phyloP scores from a whole-genome alignment of 345 rosid genomes.

The Excoecaria cochinchinensis region DNA sequence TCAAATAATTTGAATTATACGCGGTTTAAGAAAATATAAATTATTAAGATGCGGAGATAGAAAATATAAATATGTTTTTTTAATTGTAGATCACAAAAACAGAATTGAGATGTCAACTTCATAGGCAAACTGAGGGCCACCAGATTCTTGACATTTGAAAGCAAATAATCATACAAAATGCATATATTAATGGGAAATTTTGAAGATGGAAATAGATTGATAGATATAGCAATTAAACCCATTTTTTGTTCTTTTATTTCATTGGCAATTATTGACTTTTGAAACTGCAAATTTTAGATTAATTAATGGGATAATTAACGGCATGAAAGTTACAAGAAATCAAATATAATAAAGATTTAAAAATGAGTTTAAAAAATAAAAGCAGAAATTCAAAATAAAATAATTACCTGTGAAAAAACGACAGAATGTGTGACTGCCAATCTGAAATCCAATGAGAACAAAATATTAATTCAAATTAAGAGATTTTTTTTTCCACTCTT shows the following conservation, averaged over 20 bases:
- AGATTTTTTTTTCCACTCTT: not conserved
- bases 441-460: not conserved
- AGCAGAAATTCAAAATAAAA: not conserved
- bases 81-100: not conserved
- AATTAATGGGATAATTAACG: not conserved
- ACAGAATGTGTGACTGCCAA: slow-evolving; percentile 11
- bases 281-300: not conserved
- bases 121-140: slow-evolving; percentile 6
- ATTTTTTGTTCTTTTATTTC: not conserved
- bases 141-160: slow-evolving; percentile 13
- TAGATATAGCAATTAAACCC: not conserved
- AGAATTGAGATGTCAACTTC: not conserved
- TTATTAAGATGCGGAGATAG: too few species aligned
- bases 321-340: not conserved
- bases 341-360: not conserved
- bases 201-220: not conserved
- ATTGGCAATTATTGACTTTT: not conserved
- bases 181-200: not conserved
- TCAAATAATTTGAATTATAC: too few species aligned
- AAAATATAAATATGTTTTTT: too few species aligned
- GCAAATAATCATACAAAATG: slow-evolving; percentile 3
- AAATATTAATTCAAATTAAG: slow-evolving; percentile 8
- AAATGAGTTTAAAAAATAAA: not conserved
- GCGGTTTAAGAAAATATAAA: too few species aligned
- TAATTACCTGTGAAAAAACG: slow-evolving; percentile 26